Base-by-base conservation (phyloP, 116 monocot species). In the Papilionanthe hybrid region DNA sequence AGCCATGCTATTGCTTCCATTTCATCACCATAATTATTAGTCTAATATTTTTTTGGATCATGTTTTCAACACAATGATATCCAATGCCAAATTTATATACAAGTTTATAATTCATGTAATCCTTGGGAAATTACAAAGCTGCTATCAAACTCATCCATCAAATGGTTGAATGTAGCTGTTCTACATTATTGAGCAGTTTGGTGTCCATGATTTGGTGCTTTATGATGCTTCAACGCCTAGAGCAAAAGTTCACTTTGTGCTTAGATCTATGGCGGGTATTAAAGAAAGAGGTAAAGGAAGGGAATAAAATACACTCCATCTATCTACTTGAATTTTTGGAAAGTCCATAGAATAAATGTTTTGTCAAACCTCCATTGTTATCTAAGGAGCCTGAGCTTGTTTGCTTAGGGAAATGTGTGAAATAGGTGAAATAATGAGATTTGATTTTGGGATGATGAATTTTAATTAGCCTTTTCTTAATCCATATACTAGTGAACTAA, bases 191-290 rank as follows among this genome's bases (percentile, higher is more conserved):
- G n/a, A 57, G 6, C 57, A 20, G 57, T 18, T 57, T 25, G 27
- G 25, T 65, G 65, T 65, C 65, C 65, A 65, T 27, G 65, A 65
- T 25, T 65, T 65, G 65, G 65, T 65, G 65, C 65, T 27, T 65
- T 65, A 27, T 53, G 53, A 15, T 53, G 15, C 15, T 53, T 53
- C 53, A 53, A 13, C 17, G 53, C 53, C 53, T 53, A 53, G 53
- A 53, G 9, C 27, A 27, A 27, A 65, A 65, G 23, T 27, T 65
- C 7, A 27, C 65, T 15, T 27, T 65, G 25, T 25, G 10, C 22
- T 27, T 27, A 7, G 65, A 65, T 65, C 57, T 65, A 27, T 53
- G 27, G 65, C 25, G 27, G 27, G 25, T 27, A 65, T 65, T 65
- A 7, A 23, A 27, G 27, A 65, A 65, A 65, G 22, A 65, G 27